These are phyloP conservation scores for Phytopythium sindhum DNA, from an alignment of 352 stramenopile genomes.

Conservation along the genomic window DNA sequence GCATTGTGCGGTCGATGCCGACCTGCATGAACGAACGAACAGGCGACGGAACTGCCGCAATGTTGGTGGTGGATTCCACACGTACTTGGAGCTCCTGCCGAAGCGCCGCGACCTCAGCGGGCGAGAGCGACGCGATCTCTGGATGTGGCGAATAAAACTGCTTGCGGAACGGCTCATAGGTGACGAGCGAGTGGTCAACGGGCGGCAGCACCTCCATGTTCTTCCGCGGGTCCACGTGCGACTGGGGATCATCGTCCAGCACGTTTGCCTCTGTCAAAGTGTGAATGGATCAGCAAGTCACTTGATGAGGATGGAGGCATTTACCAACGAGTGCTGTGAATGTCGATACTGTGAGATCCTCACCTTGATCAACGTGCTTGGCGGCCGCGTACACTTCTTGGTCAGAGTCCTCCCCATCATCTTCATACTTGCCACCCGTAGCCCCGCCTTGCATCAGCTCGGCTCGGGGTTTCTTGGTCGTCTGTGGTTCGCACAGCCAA, in stretches of 20 bases:
- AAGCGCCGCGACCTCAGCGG: conserved; percentile 34
- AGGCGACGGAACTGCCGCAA: conserved; percentile 31
- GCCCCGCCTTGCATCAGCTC: not conserved
- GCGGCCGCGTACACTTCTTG: conserved; percentile 75
- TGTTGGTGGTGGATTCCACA: conserved; percentile 33
- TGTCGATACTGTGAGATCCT: not conserved
- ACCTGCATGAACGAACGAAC: conserved; percentile 79
- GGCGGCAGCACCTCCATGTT: conserved; percentile 77
- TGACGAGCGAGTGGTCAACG: conserved; percentile 59
- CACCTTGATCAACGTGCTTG: conserved; percentile 37
- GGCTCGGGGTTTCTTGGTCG: conserved; percentile 30
- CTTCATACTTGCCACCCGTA: not conserved
- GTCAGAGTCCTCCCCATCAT: conserved; percentile 43
- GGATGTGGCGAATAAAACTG: conserved; percentile 60
- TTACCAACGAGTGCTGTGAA: not conserved
- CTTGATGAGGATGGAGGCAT: not conserved
- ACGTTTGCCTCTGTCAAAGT: not conserved
- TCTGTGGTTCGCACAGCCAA: conserved; percentile 15
- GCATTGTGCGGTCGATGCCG: conserved; percentile 62
- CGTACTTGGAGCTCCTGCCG: conserved; percentile 44
- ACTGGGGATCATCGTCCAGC: conserved; percentile 9
- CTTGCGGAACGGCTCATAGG: conserved; percentile 85
- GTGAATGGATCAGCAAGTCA: not conserved
- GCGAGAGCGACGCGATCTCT: conserved; percentile 33
- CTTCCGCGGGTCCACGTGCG: conserved; percentile 33